Evolutionary conservation across 768 basidiomycete genomes (phyloP), one percentile per base, ranked within the genome.

Genomic region (Tricholoma saponaceum): DNA sequence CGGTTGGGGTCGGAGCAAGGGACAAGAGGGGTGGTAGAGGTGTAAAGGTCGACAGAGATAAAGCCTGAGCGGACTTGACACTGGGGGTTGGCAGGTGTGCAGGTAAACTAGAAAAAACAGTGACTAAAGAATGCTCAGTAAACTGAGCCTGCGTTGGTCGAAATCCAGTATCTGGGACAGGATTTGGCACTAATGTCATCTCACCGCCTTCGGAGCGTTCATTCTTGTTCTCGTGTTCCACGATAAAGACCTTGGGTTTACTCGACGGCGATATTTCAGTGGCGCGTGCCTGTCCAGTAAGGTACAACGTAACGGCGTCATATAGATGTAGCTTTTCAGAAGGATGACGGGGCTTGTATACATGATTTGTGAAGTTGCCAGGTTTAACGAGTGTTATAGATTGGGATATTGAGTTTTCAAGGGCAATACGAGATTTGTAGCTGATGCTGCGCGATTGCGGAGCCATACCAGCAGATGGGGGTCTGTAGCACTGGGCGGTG

Each of bases 151-250:
- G 56, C 25, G 51, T 58, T 14, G 64, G 50, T 32, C 58, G 70
- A 44, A 70, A 57, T 28, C 74, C 76, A 49, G 74, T 76, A 49
- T 81, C 79, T 22, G 81, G 80, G 37, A 75, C 75, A 58, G 83
- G 83, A 59, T 76, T 74, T 12, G 83, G 82, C 44, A 84, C 68
- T 41, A 74, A 69, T 6, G 76, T 76, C 14, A 72, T 64, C 56
- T 78, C 75, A 54, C 52, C 54, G 14, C 58, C 59, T 5, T 62
- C 59, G 14, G 8, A 30, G 55, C 61, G 66, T 51, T 64, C 67
- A 49, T 66, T 66, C 44, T 68, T 62, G 55, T 63, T 51, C 30
- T 57, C 57, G 30, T 53, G 56, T 67, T 62, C 47, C 63, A 63
- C 14, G 59, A 55, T 46, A 54, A 59, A 28, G 58, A 32, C 44